Evolutionary conservation across 1,284 basidiomycete species (phyloP).

Genomic region (Mycosarcoma maydis): DNA sequence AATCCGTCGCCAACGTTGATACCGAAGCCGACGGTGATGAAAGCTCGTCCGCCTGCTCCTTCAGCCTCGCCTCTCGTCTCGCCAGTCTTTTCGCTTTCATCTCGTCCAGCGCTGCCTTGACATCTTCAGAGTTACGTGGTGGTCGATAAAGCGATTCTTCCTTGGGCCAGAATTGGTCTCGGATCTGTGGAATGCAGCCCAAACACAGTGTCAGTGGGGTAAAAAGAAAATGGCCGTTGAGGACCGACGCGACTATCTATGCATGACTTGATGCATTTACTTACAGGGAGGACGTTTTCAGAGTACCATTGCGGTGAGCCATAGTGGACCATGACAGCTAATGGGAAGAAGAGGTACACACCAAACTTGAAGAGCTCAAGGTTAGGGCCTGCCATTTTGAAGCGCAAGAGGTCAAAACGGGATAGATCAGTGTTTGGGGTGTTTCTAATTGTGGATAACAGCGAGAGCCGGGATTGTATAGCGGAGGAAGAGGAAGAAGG

Average conservation of each 20-base stretch:
- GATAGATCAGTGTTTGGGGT: not conserved
- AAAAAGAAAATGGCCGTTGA: no score
- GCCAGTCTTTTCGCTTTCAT: conserved; percentile 47
- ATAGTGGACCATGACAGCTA: conserved; percentile 83
- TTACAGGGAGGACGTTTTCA: conserved; percentile 79
- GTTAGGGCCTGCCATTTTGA: conserved; percentile 78
- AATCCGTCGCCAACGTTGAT: not conserved
- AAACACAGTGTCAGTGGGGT: not conserved
- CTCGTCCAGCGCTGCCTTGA: conserved; percentile 47
- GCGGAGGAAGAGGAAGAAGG: no score
- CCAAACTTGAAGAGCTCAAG: conserved; percentile 67
- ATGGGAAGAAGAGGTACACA: conserved; percentile 81
- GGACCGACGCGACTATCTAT: no score
- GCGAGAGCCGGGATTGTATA: not conserved
- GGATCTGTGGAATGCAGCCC: conserved; percentile 29
- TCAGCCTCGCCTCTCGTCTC: conserved; percentile 29
- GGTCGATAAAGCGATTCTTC: conserved; percentile 52
- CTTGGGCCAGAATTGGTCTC: conserved; percentile 60
- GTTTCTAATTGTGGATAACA: not conserved
- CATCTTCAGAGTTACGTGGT: conserved; percentile 44
- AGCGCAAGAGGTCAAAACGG: not conserved
- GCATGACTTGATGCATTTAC: no score
- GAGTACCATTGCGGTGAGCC: conserved; percentile 90
- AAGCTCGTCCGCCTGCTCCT: conserved; percentile 8
- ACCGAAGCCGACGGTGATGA: not conserved